Base-by-base conservation (phyloP, 2,329 filamentous ascomycete genomes). In the Cercospora sp. region DNA sequence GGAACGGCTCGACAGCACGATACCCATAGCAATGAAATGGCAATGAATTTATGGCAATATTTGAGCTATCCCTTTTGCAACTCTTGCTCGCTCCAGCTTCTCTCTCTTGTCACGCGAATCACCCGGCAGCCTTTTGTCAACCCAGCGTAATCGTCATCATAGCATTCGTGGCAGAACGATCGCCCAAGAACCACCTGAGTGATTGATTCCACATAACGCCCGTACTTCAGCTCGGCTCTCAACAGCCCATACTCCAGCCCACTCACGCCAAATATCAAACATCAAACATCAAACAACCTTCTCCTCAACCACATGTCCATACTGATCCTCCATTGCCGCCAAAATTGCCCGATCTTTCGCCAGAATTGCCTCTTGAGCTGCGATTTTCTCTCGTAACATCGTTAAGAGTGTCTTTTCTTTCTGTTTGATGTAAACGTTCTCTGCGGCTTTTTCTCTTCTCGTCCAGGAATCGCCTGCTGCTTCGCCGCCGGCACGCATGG, bases 381-480 rank as follows among this genome's bases (percentile, higher is more conserved):
- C 77, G 73, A 97, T 87, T 80, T 87, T 88, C 71, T 83, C 80
- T 76, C 88, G 90, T 76, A 97, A 58, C 45, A 68, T 89, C 79
- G 88, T 87, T 63, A 87, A 75, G 71, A 97, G 96, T 83, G 92
- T 89, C 83, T 89, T 88, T 86, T 97, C 94, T 78, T 92, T 91
- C 84, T 90, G 84, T 76, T 88, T 88, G 82, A 97, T 93, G 81
- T 90, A 91, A 74, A 87, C 87, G 79, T 92, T 90, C 83, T 97
- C 94, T 78, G 83, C 86, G 73, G 93, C 93, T 79, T 89, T 87
- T 83, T 97, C 94, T 74, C 94, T 91, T 82, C 89, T 89, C 82
- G 90, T 91, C 87, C 97, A 97, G 63, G 91, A 87, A 79, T 97
- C 94, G 57, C 80, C 80, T 21, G 55, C 55, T 21, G 55, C 55